Evolutionary conservation across 495 filamentous ascomycete species (phyloP), one percentile per base, ranked within the genome.

Genomic region (Hypoxylon cercidicola): DNA sequence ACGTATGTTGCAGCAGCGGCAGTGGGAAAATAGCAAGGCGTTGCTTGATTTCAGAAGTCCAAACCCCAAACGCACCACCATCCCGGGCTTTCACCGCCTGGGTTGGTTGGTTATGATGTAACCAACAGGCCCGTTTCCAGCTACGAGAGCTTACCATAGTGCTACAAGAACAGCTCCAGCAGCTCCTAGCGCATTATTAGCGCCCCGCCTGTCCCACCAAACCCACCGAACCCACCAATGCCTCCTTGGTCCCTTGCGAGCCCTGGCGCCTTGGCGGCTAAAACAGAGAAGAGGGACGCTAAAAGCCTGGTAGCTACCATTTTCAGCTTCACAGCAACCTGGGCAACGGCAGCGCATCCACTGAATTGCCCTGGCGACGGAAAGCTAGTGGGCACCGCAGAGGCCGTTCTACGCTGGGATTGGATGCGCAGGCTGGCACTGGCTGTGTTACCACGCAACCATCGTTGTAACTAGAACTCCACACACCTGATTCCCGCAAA

Each of bases 401-500:
- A 55, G 60, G 45, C 55, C 15, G 21, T 58, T 55, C 53, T 13
- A 47, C 32, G 9, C 45, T 55, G 18, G 59, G 59, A 68, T 68
- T 68, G 64, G 64, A 49, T 51, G 51, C 44, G 18, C 30, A 63
- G 15, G 44, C 55, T 44, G 39, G 60, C 18, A 68, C 64, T 43
- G 57, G 49, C 54, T 63, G 52, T 52, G 65, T 68, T 68, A 68
- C 65, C 65, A 60, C 64, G 50, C 65, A 62, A 67, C 65, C 48
- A 52, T 19, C 15, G 35, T 59, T 41, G 55, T 56, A 63, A 56
- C 52, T 39, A 44, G 12, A 28, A 32, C 64, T 46, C 55, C 59
- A 63, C 37, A 49, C 51, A 37, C 30, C 51, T 54, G 55, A 55
- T 41, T 60, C 44, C 62, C 44, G 59, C 59, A 63, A 59, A 62